Conservation (phyloP, 2,329 filamentous ascomycete genomes). For the Arthrobotrys musiformis region DNA sequence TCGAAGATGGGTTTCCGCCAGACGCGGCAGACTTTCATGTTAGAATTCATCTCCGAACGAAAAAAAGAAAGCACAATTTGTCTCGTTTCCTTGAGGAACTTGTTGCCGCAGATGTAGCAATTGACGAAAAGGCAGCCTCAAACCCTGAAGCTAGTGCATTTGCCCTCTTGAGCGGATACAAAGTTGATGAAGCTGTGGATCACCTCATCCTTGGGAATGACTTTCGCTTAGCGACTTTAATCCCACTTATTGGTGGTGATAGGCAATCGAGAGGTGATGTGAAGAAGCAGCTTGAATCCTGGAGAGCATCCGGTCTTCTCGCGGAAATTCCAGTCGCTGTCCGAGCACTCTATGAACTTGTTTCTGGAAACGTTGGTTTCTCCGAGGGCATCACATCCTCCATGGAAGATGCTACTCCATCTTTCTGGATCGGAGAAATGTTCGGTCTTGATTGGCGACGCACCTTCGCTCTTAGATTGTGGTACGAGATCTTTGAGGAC, state of each 20-base stretch:
- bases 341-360: constrained; percentile 86
- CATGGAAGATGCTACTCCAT: constrained; percentile 80
- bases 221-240: constrained; percentile 83
- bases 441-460: constrained; percentile 94
- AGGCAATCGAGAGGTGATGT: constrained; percentile 77
- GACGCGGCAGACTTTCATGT: constrained; percentile 59
- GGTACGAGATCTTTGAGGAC: constrained; percentile 79
- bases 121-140: constrained; percentile 69
- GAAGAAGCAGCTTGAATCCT: constrained; percentile 80
- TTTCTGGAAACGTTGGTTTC: constrained; percentile 86
- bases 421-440: constrained; percentile 82
- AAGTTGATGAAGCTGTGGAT: constrained; percentile 83
- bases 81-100: constrained; percentile 74
- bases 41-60: constrained; percentile 60
- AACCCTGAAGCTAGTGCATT: constrained; percentile 85
- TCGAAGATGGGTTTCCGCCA: constrained; percentile 60
- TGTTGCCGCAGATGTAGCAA: constrained; percentile 68
- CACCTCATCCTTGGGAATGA: constrained; percentile 79
- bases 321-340: constrained; percentile 87
- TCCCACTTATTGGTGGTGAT: constrained; percentile 82
- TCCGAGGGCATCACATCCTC: constrained; percentile 81
- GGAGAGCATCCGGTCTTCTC: constrained; percentile 83
- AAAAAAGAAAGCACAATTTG: constrained; percentile 72
- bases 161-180: constrained; percentile 79
- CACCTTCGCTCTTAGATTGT: constrained; percentile 88